phyloP scores from a whole-genome alignment of 495 filamentous ascomycete genomes.

The Annulohypoxylon bovei region DNA sequence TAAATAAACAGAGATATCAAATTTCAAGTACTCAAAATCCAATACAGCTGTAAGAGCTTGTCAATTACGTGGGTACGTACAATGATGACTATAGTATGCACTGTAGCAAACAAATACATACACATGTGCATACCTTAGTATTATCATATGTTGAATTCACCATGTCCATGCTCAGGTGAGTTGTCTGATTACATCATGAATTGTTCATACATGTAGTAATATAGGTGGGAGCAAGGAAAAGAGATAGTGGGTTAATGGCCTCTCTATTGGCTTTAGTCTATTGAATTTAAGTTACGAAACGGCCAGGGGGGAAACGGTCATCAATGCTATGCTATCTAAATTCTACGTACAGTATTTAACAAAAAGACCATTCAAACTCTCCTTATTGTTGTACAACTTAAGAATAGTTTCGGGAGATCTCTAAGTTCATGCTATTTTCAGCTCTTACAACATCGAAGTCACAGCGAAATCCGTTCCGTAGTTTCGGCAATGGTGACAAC shows the following conservation, averaged over 20 bases:
- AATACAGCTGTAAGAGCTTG: neutral
- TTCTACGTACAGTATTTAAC: neutral
- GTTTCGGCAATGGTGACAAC: neutral
- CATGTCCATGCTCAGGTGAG: neutral
- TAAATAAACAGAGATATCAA: slow-evolving; percentile 8
- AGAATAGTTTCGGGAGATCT: neutral
- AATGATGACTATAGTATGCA: neutral
- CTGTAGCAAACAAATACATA: neutral
- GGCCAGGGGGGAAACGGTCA: slow-evolving; percentile 10
- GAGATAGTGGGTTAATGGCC: slow-evolving; percentile 20
- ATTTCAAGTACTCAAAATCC: neutral
- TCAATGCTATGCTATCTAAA: neutral
- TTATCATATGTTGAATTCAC: neutral
- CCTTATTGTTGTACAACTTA: slow-evolving; percentile 6
- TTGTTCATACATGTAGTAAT: slow-evolving; percentile 26
- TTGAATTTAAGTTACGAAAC: slow-evolving; percentile 21
- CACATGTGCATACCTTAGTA: neutral
- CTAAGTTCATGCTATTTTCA: slow-evolving; percentile 10
- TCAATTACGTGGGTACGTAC: neutral
- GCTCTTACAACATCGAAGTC: neutral
- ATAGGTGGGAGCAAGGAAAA: slow-evolving; percentile 26
- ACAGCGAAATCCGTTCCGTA: neutral
- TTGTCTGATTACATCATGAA: slow-evolving; percentile 37
- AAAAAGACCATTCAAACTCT: too few species aligned
- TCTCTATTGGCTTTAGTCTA: slow-evolving; percentile 26